These are phyloP conservation scores for Dianthus caryophyllus DNA, from an alignment of 148 eudicot species.

Conservation along the genomic window DNA sequence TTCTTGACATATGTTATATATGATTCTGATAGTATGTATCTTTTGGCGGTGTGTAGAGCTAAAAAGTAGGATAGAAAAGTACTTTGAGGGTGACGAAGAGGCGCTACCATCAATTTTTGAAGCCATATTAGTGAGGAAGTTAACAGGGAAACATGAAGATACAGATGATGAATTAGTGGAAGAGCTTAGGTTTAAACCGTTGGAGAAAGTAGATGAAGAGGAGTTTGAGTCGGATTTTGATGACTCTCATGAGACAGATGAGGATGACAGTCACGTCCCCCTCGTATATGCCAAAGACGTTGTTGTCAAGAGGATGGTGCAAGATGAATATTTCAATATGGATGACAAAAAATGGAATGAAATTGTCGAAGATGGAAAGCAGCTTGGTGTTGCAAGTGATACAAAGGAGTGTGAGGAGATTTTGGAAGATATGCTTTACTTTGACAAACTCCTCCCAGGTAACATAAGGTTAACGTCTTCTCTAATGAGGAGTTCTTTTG, in stretches of 20 bases:
- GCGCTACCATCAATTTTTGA: slow-evolving; percentile 51
- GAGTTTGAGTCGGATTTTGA: slow-evolving; percentile 71
- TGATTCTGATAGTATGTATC: background rate
- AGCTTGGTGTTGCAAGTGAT: slow-evolving; percentile 47
- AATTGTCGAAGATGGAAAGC: slow-evolving; percentile 49
- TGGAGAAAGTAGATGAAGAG: slow-evolving; percentile 36
- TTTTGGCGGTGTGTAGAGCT: slow-evolving; percentile 52
- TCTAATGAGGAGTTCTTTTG: background rate
- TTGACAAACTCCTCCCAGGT: slow-evolving; percentile 95
- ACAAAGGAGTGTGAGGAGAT: slow-evolving; percentile 66
- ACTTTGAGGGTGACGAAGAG: slow-evolving; percentile 52
- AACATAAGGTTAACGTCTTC: slow-evolving; percentile 7
- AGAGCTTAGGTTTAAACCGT: slow-evolving; percentile 39
- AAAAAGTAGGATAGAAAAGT: slow-evolving; percentile 52
- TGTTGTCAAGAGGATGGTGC: slow-evolving; percentile 44
- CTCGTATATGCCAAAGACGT: slow-evolving; percentile 48
- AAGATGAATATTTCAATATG: slow-evolving; percentile 61
- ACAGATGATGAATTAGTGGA: slow-evolving; percentile 73
- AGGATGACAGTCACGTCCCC: slow-evolving; percentile 55
- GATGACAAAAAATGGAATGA: slow-evolving; percentile 76
- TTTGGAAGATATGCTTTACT: slow-evolving; percentile 81
- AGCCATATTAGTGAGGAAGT: slow-evolving; percentile 50
- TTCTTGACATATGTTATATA: background rate
- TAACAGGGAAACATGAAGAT: slow-evolving; percentile 61
- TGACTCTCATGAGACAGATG: slow-evolving; percentile 51